Conservation (phyloP, 805 yeast species). For the Cyberlindnera saturnus region DNA sequence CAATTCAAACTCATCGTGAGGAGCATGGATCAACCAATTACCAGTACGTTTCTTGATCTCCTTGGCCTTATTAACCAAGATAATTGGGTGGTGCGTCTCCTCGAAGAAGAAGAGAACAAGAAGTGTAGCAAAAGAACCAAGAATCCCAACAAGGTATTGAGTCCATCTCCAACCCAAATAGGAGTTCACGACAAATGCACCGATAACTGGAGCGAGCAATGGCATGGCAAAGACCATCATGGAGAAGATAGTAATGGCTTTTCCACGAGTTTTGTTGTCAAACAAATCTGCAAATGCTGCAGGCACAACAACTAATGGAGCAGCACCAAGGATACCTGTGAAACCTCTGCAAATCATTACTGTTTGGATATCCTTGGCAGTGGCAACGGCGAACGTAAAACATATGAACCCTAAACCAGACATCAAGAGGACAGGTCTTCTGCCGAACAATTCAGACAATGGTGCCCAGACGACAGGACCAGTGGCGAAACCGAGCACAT, state of each 20-base stretch:
- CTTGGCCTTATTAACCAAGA: constrained; percentile 58
- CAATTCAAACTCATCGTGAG: constrained; percentile 59
- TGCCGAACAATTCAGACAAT: constrained; percentile 69
- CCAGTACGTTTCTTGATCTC: constrained; percentile 60
- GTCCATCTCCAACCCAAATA: constrained; percentile 84
- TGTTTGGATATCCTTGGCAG: constrained; percentile 75
- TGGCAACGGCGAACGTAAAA: constrained; percentile 69
- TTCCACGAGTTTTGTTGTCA: constrained; percentile 60
- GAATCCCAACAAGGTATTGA: constrained; percentile 60
- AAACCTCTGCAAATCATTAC: constrained; percentile 73
- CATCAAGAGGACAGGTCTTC: constrained; percentile 53
- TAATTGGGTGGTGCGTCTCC: constrained; percentile 71
- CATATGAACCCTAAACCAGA: constrained; percentile 51
- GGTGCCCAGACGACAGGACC: constrained; percentile 95
- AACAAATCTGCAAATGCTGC: constrained; percentile 84
- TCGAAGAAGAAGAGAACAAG: constrained; percentile 28
- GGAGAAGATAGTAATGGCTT: constrained; percentile 65
- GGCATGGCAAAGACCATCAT: constrained; percentile 78
- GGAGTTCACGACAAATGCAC: constrained; percentile 57
- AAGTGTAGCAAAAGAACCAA: constrained; percentile 39
- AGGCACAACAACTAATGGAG: constrained; percentile 80
- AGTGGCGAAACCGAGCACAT: constrained; percentile 88
- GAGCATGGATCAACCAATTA: constrained; percentile 78
- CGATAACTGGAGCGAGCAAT: constrained; percentile 72
- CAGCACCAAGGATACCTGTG: constrained; percentile 77